Conservation (phyloP, 2,329 filamentous ascomycete species). For the Plectosphaerella cucumerina region DNA sequence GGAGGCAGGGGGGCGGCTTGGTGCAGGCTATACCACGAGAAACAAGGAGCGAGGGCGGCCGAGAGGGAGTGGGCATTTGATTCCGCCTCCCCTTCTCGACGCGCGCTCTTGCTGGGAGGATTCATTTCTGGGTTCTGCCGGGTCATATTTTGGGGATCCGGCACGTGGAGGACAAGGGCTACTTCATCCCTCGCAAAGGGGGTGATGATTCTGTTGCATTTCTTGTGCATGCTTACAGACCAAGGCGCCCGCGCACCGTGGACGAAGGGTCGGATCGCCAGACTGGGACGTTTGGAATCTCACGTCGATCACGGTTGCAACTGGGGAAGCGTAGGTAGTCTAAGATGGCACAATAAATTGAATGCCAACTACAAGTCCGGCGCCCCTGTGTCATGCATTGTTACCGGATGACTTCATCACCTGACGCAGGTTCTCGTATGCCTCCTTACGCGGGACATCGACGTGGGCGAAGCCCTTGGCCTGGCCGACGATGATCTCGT, state of each 20-base stretch:
- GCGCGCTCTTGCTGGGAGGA: not conserved
- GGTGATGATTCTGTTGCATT: constrained; percentile 1
- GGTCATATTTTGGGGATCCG: not conserved
- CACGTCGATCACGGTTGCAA: not conserved
- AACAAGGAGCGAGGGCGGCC: not conserved
- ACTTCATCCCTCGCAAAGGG: not conserved
- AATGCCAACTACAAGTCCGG: not conserved
- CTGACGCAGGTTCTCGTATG: not conserved
- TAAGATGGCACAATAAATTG: constrained; percentile 6
- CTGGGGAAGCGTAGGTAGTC: constrained; percentile 1
- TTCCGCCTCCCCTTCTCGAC: not conserved
- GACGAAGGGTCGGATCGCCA: not conserved
- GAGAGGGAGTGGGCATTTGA: not conserved
- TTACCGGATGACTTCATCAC: not conserved
- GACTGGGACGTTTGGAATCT: not conserved
- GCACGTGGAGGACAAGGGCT: not conserved
- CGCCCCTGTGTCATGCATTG: not conserved
- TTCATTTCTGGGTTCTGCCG: not conserved
- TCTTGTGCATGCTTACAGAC: constrained; percentile 1
- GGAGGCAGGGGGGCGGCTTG: not conserved
- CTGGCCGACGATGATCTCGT: constrained; percentile 18
- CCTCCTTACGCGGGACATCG: not conserved
- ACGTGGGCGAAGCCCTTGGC: constrained; percentile 6
- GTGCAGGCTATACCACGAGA: not conserved
- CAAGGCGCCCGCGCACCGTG: not conserved